Evolutionary conservation across 176 grass and related monocot genomes (phyloP).

Genomic region (Carex kokanica): DNA sequence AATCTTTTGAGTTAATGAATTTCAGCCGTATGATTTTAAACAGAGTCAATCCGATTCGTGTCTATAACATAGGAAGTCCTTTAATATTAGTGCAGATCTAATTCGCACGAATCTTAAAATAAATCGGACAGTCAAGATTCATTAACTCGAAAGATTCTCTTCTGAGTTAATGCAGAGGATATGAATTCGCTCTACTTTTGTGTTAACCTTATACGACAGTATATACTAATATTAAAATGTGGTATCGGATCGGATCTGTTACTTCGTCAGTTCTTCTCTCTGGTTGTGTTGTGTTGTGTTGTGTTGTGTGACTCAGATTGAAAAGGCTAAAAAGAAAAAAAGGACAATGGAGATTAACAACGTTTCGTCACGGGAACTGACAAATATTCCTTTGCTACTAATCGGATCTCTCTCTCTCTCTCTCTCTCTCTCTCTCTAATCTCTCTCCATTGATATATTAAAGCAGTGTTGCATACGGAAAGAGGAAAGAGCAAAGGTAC

Average conservation of each 20-base stretch:
- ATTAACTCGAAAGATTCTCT: too few species aligned
- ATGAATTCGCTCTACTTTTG: neutral
- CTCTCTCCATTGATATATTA: neutral
- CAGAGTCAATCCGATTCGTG: too few species aligned
- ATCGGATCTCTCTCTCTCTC: neutral
- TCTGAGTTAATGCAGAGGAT: too few species aligned
- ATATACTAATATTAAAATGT: neutral
- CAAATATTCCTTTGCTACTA: neutral
- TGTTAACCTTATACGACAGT: neutral
- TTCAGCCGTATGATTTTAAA: too few species aligned
- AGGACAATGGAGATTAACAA: conserved; percentile 13
- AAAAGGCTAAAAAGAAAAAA: neutral
- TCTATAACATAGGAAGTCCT: too few species aligned
- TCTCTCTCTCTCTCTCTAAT: too few species aligned
- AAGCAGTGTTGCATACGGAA: neutral
- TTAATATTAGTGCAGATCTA: too few species aligned
- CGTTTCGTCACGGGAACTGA: conserved; percentile 23
- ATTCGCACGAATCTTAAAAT: too few species aligned
- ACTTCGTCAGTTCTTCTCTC: too few species aligned
- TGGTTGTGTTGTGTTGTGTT: too few species aligned
- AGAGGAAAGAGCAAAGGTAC: conserved; percentile 3
- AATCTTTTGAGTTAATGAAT: too few species aligned
- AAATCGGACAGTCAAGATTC: too few species aligned
- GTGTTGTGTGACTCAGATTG: neutral
- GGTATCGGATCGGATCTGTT: neutral